phyloP scores from a whole-genome alignment of 2,329 filamentous ascomycete species.

The Arachnopeziza araneosa region DNA sequence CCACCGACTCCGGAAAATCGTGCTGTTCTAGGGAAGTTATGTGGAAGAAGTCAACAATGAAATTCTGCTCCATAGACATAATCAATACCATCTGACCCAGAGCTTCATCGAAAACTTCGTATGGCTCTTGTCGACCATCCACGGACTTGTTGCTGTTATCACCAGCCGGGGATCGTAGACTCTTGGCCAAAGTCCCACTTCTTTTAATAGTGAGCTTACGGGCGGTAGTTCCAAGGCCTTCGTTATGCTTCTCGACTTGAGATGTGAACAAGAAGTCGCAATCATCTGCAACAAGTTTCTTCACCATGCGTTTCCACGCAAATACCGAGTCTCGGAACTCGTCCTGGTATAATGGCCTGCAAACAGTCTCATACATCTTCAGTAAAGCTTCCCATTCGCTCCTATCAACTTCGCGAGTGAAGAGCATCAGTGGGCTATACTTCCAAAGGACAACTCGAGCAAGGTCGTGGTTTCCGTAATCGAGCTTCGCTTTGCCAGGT shows the following conservation, averaged over 20 bases:
- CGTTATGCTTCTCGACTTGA: slow-evolving; percentile 77
- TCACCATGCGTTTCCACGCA: slow-evolving; percentile 74
- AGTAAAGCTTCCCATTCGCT: slow-evolving; percentile 77
- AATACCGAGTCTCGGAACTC: slow-evolving; percentile 74
- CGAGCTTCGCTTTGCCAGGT: slow-evolving; percentile 54
- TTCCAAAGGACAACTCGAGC: slow-evolving; percentile 76
- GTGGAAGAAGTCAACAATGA: slow-evolving; percentile 95
- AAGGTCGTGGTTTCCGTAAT: slow-evolving; percentile 63
- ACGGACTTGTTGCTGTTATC: slow-evolving; percentile 56
- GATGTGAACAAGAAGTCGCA: slow-evolving; percentile 82
- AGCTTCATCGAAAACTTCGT: slow-evolving; percentile 74
- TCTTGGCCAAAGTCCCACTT: slow-evolving; percentile 78
- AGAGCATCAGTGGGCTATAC: slow-evolving; percentile 82
- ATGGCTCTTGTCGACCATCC: slow-evolving; percentile 65
- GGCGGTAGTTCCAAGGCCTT: slow-evolving; percentile 69
- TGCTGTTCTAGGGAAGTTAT: slow-evolving; percentile 74
- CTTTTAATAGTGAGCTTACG: slow-evolving; percentile 91
- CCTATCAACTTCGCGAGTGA: slow-evolving; percentile 77
- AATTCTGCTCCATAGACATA: slow-evolving; percentile 92
- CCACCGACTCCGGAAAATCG: slow-evolving; percentile 80
- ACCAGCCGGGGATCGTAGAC: slow-evolving; percentile 60
- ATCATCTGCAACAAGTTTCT: slow-evolving; percentile 72
- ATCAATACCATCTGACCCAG: slow-evolving; percentile 78
- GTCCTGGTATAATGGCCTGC: slow-evolving; percentile 69
- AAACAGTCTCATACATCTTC: slow-evolving; percentile 73